Conservation (phyloP, 352 stramenopile species). For the Phytophthora constricta region DNA sequence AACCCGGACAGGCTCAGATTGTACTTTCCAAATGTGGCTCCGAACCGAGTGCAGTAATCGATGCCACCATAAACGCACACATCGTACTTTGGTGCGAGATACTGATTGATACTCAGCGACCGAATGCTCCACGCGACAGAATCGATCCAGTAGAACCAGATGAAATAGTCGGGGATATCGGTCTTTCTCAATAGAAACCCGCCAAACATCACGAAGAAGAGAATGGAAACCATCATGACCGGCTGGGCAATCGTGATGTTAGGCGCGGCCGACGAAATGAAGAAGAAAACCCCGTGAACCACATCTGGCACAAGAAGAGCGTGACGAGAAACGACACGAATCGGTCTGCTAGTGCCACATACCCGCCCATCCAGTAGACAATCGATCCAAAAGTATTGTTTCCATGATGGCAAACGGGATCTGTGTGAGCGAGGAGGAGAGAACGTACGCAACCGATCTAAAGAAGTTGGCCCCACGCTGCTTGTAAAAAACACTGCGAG, state of each 20-base stretch:
- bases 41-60: slow-evolving; percentile 56
- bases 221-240: slow-evolving; percentile 61
- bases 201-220: slow-evolving; percentile 70
- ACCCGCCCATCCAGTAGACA: slow-evolving; percentile 92
- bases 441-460: slow-evolving; percentile 79
- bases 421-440: slow-evolving; percentile 58
- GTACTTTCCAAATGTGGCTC: slow-evolving; percentile 50
- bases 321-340: slow-evolving; percentile 75
- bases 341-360: slow-evolving; percentile 45
- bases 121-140: slow-evolving; percentile 72
- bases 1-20: slow-evolving; percentile 60
- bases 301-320: slow-evolving; percentile 73
- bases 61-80: slow-evolving; percentile 56
- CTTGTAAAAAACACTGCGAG: slow-evolving; percentile 88
- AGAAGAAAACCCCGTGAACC: slow-evolving; percentile 79
- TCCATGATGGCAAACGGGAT: slow-evolving; percentile 72
- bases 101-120: slow-evolving; percentile 72
- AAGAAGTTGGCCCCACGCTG: slow-evolving; percentile 91
- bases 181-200: slow-evolving; percentile 68
- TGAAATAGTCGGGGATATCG: slow-evolving; percentile 68
- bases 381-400: slow-evolving; percentile 87
- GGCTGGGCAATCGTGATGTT: slow-evolving; percentile 66
- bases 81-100: slow-evolving; percentile 46
- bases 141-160: slow-evolving; percentile 87
- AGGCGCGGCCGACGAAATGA: slow-evolving; percentile 51